Percentiles rank a stretch among this genome's conserved stretches.
These are phyloP conservation scores for Saccharata proteae DNA, from an alignment of 2,329 filamentous ascomycete genomes.

Conservation along the genomic window DNA sequence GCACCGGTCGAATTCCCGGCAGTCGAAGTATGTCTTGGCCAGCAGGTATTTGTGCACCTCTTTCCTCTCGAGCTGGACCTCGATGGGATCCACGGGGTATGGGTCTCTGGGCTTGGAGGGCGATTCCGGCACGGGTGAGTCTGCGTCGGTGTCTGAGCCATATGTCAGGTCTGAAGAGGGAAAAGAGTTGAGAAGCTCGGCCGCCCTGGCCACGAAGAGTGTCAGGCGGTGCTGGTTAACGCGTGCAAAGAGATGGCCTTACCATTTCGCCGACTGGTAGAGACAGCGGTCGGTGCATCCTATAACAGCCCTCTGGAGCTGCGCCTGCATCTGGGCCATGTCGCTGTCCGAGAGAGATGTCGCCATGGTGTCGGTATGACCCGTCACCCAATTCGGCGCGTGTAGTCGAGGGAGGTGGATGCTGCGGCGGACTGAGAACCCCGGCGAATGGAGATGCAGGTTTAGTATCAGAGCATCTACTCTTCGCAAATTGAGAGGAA, in stretches of 20 bases:
- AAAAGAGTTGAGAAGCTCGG: constrained; percentile 81
- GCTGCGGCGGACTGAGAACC: too few relatives aligned
- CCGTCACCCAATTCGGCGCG: too few relatives aligned
- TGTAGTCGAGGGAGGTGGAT: too few relatives aligned
- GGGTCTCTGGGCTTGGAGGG: constrained; percentile 27
- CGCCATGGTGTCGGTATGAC: too few relatives aligned
- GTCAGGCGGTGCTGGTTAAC: constrained; percentile 6
- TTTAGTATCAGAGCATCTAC: too few relatives aligned
- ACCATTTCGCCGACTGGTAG: constrained; percentile 97
- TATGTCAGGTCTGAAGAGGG: constrained; percentile 40
- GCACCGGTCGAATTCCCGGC: constrained; percentile 87
- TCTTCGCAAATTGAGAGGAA: too few relatives aligned
- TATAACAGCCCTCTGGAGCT: constrained; percentile 73
- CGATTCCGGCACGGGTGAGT: constrained; percentile 46
- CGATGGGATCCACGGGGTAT: constrained; percentile 51
- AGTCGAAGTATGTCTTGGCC: constrained; percentile 91
- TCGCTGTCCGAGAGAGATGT: constrained; percentile 31
- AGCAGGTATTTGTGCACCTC: constrained; percentile 78
- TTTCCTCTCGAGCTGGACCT: constrained; percentile 62
- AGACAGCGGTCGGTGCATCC: constrained; percentile 91
- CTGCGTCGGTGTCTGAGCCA: constrained; percentile 46
- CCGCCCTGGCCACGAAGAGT: constrained; percentile 55
- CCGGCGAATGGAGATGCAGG: too few relatives aligned
- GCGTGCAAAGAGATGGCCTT: constrained; percentile 10
- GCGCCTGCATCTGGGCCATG: constrained; percentile 51